Evolutionary conservation across 1,284 basidiomycete genomes (phyloP).

Genomic region (Cystobasidium slooffiae): DNA sequence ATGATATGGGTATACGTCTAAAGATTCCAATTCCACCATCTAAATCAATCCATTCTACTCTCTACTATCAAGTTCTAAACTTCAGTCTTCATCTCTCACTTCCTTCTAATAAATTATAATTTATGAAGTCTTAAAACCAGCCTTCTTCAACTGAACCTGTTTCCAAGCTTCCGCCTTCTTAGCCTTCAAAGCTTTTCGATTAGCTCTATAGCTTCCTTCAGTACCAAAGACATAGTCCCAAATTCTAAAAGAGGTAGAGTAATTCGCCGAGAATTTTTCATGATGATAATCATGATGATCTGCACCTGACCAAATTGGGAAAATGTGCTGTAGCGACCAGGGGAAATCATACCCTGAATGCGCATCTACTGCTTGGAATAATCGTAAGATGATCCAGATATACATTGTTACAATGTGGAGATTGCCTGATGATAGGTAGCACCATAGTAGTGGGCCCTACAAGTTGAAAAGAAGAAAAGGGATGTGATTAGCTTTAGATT

Average conservation of each 20-base stretch:
- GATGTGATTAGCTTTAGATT: too few relatives aligned
- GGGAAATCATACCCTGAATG: slow-evolving; percentile 85
- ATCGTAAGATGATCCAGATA: slow-evolving; percentile 87
- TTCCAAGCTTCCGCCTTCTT: slow-evolving; percentile 22
- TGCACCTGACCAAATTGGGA: slow-evolving; percentile 98
- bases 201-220: slow-evolving; percentile 51
- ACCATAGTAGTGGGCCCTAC: slow-evolving; percentile 76
- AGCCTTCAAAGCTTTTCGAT: slow-evolving; percentile 11
- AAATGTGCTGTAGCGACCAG: slow-evolving; percentile 91
- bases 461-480: background rate
- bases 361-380: slow-evolving; percentile 97
- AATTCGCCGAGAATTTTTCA: slow-evolving; percentile 52
- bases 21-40: too few relatives aligned
- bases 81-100: background rate
- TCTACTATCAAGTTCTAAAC: too few relatives aligned
- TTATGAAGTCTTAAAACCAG: slow-evolving; percentile 28
- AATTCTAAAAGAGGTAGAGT: slow-evolving; percentile 51
- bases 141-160: slow-evolving; percentile 23
- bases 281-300: slow-evolving; percentile 73
- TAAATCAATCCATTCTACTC: too few relatives aligned
- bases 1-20: too few relatives aligned
- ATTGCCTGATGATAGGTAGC: slow-evolving; percentile 66
- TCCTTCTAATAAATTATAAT: background rate
- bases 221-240: slow-evolving; percentile 52
- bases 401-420: slow-evolving; percentile 85